These are phyloP conservation scores for Rhizophora apiculata DNA, from an alignment of 345 rosid species.

Conservation along the genomic window DNA sequence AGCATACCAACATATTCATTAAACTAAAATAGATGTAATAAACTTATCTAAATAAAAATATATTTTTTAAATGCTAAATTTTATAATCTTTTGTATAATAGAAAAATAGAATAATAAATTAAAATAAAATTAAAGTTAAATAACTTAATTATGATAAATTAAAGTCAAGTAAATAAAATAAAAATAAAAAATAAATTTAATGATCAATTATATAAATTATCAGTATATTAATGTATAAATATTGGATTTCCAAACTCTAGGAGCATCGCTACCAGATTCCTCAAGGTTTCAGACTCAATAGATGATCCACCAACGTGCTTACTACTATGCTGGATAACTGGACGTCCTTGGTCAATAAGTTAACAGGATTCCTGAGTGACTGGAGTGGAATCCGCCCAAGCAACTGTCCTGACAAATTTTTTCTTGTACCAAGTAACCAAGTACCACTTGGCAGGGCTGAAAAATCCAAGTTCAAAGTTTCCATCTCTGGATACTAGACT, in stretches of 20 bases:
- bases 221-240: too few species aligned
- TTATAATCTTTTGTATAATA: too few species aligned
- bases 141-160: too few species aligned
- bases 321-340: slow-evolving; percentile 10
- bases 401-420: not conserved
- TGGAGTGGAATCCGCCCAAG: slow-evolving; percentile 14
- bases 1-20: too few species aligned
- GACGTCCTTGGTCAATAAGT: slow-evolving; percentile 10
- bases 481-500: slow-evolving; percentile 3
- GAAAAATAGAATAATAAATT: too few species aligned
- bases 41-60: too few species aligned
- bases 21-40: too few species aligned
- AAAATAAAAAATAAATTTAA: too few species aligned
- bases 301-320: slow-evolving; percentile 20
- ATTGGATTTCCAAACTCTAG: slow-evolving; percentile 20
- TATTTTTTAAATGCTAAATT: too few species aligned
- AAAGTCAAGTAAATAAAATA: too few species aligned
- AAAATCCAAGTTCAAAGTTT: slow-evolving; percentile 15
- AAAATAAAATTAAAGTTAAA: too few species aligned
- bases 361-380: not conserved
- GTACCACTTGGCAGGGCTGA: not conserved
- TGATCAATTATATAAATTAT: too few species aligned
- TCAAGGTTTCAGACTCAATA: not conserved
- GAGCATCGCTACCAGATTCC: slow-evolving; percentile 9
- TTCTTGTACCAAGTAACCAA: slow-evolving; percentile 14